Base-by-base conservation (phyloP, 345 rosid species). In the Ceriops zippeliana region DNA sequence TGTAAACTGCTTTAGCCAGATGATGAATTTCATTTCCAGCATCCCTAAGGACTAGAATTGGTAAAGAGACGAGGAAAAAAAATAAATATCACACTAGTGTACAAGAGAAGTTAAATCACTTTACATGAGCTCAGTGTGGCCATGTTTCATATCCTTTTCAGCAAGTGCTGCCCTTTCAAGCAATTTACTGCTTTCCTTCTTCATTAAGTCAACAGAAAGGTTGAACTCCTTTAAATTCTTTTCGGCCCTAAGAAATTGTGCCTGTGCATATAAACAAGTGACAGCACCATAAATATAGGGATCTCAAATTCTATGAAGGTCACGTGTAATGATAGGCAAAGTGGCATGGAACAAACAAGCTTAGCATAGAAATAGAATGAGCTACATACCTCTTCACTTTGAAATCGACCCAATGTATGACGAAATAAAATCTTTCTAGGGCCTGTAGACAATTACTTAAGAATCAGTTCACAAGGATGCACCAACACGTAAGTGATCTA, bases 141-240 rank as follows among this genome's bases (percentile, higher is more conserved):
- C 99, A 6, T 62, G 86, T 65, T 79, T 87, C 96, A 90, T 88
- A 7, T 88, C 99, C 59, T 83, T 86, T 68, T 91, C 98, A 8
- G 99, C 98, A 73, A 87, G 85, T 65, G 90, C 80, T 57, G 96
- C 84, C 81, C 99, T 86, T 85, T 95, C 96, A 75, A 90, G 86
- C 76, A 95, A 76, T 78, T 91, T 95, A 77, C 42, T 73, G 75
- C 96, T 90, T 76, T 91, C 99, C 34, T 84, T 95, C 76, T 87
- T 91, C 96, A 91, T 85, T 72, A 91, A 37, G 68, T 85, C 95
- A 75, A 89, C 93, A 70, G 99, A 87, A 59, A 87, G 72, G 75
- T 73, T 80, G 75, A 91, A 75, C 73, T 85, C 89, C 70, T 90
- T 86, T 63, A 95, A 83, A 64, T 77, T 85, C 76, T 90, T 95